phyloP scores from a whole-genome alignment of 441 rosid species.

The Cnidoscolus chayamansa region DNA sequence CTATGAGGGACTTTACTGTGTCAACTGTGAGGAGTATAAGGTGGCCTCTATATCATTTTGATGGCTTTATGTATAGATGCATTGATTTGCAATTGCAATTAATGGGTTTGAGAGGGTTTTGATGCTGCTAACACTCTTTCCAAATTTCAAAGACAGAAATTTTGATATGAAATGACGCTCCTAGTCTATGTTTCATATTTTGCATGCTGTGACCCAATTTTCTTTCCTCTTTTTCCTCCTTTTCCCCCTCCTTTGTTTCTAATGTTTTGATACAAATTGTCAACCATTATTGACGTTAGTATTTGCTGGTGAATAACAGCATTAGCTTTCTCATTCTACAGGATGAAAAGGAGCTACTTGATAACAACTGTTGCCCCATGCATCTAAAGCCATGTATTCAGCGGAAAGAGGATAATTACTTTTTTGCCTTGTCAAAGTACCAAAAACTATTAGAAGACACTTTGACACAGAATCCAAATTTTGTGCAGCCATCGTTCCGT shows the following conservation, averaged over 20 bases:
- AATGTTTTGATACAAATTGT: not conserved
- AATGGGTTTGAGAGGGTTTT: not conserved
- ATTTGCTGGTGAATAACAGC: not conserved
- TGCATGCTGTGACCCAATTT: not conserved
- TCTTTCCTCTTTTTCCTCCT: too few species aligned
- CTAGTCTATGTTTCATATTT: not conserved
- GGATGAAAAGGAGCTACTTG: constrained; percentile 92
- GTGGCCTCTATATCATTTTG: constrained; percentile 29
- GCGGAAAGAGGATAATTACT: constrained; percentile 87
- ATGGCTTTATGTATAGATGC: not conserved
- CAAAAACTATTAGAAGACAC: constrained; percentile 71
- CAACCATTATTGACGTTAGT: not conserved
- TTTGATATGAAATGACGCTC: not conserved
- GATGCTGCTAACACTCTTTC: not conserved
- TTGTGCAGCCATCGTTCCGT: constrained; percentile 90
- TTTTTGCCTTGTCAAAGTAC: constrained; percentile 89
- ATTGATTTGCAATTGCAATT: not conserved
- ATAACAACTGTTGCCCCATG: constrained; percentile 70
- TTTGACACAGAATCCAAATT: constrained; percentile 59
- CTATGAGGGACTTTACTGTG: constrained; percentile 89
- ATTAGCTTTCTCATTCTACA: constrained; percentile 31
- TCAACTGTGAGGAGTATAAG: constrained; percentile 95
- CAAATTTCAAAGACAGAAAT: not conserved
- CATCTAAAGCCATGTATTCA: constrained; percentile 78
- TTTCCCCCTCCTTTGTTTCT: too few species aligned